Evolutionary conservation across 2,329 filamentous ascomycete species (phyloP).

Genomic region (Aspergillus sclerotialis): DNA sequence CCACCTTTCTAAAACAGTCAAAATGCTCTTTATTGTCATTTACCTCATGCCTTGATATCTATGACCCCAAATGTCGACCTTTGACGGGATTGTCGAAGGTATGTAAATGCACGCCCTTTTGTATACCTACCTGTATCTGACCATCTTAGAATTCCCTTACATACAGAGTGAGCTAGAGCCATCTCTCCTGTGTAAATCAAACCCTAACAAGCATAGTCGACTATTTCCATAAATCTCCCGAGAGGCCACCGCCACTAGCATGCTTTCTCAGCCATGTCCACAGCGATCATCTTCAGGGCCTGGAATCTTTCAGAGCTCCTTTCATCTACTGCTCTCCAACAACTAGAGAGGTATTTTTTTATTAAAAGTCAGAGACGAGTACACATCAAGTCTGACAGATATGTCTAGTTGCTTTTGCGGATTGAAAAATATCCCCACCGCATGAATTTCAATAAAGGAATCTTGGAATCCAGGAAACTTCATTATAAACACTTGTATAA

Average conservation of each 20-base stretch:
- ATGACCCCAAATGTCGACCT: conserved; percentile 60
- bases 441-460: conserved; percentile 71
- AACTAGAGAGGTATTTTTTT: conserved; percentile 56
- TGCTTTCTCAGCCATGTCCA: conserved; percentile 92
- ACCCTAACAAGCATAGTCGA: conserved; percentile 54
- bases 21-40: too few relatives aligned
- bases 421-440: conserved; percentile 74
- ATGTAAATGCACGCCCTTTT: conserved; percentile 2
- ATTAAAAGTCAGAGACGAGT: not conserved
- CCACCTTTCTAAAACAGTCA: too few relatives aligned
- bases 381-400: not conserved
- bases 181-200: conserved; percentile 3
- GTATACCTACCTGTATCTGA: conserved; percentile 12
- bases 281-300: conserved; percentile 76
- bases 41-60: too few relatives aligned
- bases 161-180: conserved; percentile 53
- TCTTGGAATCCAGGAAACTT: conserved; percentile 66
- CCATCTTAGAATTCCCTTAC: conserved; percentile 61
- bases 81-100: conserved; percentile 58
- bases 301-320: conserved; percentile 68
- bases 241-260: conserved; percentile 58
- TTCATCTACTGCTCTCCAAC: conserved; percentile 89
- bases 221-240: conserved; percentile 61
- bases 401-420: conserved; percentile 60
- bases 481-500: conserved; percentile 70